phyloP scores from a whole-genome alignment of 805 yeast species.

The Priceomyces melissophilus region DNA sequence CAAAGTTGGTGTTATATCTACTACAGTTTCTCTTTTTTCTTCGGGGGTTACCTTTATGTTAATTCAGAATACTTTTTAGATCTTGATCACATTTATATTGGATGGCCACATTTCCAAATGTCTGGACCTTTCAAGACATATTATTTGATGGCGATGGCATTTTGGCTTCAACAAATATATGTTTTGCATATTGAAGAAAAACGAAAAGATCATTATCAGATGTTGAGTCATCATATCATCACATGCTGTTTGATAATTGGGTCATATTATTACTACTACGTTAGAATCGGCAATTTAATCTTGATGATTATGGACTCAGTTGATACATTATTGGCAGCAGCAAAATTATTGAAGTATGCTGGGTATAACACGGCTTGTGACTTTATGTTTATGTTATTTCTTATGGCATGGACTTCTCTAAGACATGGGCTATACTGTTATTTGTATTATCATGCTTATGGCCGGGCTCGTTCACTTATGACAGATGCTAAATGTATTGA shows the following conservation, averaged over 20 bases:
- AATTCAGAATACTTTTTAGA: conserved; percentile 58
- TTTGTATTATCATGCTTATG: conserved; percentile 56
- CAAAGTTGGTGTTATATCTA: conserved; percentile 77
- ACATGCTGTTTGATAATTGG: conserved; percentile 67
- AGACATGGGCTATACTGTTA: conserved; percentile 76
- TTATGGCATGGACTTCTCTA: conserved; percentile 63
- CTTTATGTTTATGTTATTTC: conserved; percentile 60
- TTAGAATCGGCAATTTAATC: conserved; percentile 75
- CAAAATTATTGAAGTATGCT: conserved; percentile 75
- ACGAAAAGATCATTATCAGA: conserved; percentile 80
- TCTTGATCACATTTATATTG: conserved; percentile 54
- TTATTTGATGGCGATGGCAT: conserved; percentile 68
- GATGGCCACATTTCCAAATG: conserved; percentile 74
- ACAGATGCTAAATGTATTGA: conserved; percentile 38
- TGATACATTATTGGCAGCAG: conserved; percentile 67
- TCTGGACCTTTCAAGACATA: conserved; percentile 55
- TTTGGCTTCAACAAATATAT: conserved; percentile 78
- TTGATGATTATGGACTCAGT: conserved; percentile 79
- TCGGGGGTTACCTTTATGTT: conserved; percentile 57
- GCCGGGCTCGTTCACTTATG: conserved; percentile 38
- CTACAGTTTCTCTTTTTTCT: conserved; percentile 50
- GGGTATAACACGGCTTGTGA: conserved; percentile 64
- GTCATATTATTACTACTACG: conserved; percentile 69
- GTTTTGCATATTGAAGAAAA: conserved; percentile 73
- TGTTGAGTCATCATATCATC: conserved; percentile 86